Evolutionary conservation across 2,329 filamentous ascomycete species (phyloP), one percentile per base, ranked within the genome.

Genomic region (Ceratocystis alfenasii): DNA sequence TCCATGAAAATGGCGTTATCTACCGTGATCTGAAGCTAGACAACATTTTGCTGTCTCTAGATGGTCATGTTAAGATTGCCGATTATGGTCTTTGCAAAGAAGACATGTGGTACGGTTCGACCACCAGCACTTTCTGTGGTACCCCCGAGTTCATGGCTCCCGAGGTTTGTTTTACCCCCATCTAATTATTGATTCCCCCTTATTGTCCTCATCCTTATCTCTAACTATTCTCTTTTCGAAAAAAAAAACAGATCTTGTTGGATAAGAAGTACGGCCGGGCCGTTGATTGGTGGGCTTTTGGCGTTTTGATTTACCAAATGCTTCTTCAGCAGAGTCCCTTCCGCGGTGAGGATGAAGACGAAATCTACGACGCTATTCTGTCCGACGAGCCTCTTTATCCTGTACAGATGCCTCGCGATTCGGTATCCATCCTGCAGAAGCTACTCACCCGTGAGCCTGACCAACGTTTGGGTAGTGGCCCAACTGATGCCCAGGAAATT

Each of bases 111-210:
- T 99, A 95, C 74, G 91, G 91, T 55, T 93, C 89, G 66, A 96
- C 89, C 1, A 99, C 94, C 0, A 93, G 92, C 77, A 99, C 94
- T 6, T 99, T 99, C 80, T 99, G 94, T 74, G 94, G 94, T 76
- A 99, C 94, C n/a, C 94, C 94, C 17, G 94, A 99, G 74, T 99
- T 99, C 71, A 99, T 99, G 94, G 94, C 94, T 7, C 94, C 94
- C 7, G 94, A 99, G 81, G 90, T 95, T 66, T 55, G 12, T 62
- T 20, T 10, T 6, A 22, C 41, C 5, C 25, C 12, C 20, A 4
- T 22, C 6, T 22, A 22, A 20, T 10, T 8, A 50, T 12, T 57
- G 61, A n/a, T 25, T 28, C 15, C 17, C 8, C 7, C 20, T 25
- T 28, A 3, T 10, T 17, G 4, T 30, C 15, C 15, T 57, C 15